Conservation (phyloP, 768 basidiomycete genomes). For the Rhodocollybia butyracea region DNA sequence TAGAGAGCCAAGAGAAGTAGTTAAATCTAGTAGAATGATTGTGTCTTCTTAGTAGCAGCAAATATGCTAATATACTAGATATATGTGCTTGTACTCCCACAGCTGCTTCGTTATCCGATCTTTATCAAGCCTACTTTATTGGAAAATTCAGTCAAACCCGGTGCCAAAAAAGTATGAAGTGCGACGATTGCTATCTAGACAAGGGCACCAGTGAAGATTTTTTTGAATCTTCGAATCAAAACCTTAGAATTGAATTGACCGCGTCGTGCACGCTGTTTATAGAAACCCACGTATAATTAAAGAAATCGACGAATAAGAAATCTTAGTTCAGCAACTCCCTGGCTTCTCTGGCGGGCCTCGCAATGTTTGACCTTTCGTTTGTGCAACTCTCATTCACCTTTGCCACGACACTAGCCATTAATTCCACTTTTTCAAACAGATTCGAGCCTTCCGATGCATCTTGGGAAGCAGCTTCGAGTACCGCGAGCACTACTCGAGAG, state of each 20-base stretch:
- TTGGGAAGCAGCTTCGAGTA: conserved; percentile 48
- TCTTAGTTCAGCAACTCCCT: conserved; percentile 52
- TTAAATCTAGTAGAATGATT: too few relatives aligned
- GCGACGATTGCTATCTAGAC: too few relatives aligned
- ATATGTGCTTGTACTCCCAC: too few relatives aligned
- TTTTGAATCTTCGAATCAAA: too few relatives aligned
- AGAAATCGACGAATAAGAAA: background rate
- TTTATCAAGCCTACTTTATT: too few relatives aligned
- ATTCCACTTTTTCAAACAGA: conserved; percentile 62
- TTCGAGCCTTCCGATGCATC: conserved; percentile 35
- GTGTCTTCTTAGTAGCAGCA: too few relatives aligned
- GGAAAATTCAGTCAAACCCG: too few relatives aligned
- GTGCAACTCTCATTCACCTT: conserved; percentile 70
- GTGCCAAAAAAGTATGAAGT: too few relatives aligned
- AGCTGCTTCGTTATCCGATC: too few relatives aligned
- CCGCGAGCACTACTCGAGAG: conserved; percentile 57
- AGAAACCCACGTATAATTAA: background rate
- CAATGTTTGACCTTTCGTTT: conserved; percentile 67
- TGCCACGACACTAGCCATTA: conserved; percentile 62
- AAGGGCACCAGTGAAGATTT: too few relatives aligned
- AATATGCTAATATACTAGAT: too few relatives aligned
- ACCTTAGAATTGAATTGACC: background rate
- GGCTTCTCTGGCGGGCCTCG: conserved; percentile 81
- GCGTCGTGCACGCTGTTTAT: background rate
- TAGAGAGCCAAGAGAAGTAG: too few relatives aligned